Percentiles rank a stretch among this genome's conserved stretches.
Conservation (phyloP, 805 yeast genomes). For the Diddensiella caesifluorescens region DNA sequence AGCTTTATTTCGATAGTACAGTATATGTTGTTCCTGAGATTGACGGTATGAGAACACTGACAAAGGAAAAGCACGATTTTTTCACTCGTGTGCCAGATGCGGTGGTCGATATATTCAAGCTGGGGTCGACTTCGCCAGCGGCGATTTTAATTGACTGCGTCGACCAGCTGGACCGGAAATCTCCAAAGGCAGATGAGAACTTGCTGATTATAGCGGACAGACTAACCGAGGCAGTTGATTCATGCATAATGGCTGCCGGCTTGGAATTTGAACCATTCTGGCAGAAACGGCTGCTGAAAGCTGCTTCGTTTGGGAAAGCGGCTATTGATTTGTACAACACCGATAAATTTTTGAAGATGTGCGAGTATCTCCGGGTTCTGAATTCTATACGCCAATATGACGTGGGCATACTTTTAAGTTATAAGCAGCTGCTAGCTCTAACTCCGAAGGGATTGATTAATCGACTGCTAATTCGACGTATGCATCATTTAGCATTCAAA, state of each 20-base stretch:
- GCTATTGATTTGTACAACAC: slow-evolving; percentile 50
- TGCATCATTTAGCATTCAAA: slow-evolving; percentile 58
- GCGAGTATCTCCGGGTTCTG: slow-evolving; percentile 58
- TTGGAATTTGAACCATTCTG: slow-evolving; percentile 71
- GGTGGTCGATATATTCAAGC: slow-evolving; percentile 59
- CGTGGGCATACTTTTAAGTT: slow-evolving; percentile 65
- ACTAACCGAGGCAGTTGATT: slow-evolving; percentile 56
- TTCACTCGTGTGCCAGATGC: slow-evolving; percentile 55
- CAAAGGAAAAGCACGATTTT: slow-evolving; percentile 52
- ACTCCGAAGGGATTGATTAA: slow-evolving; percentile 55
- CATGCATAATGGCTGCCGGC: slow-evolving; percentile 67
- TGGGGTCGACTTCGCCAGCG: slow-evolving; percentile 80
- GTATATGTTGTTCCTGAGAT: slow-evolving; percentile 44
- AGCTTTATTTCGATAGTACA: slow-evolving; percentile 31
- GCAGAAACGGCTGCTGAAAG: slow-evolving; percentile 75
- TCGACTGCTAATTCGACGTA: slow-evolving; percentile 52
- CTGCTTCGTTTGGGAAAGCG: slow-evolving; percentile 83
- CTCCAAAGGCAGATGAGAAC: slow-evolving; percentile 79
- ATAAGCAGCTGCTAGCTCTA: slow-evolving; percentile 43
- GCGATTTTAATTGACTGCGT: slow-evolving; percentile 79
- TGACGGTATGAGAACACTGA: slow-evolving; percentile 71
- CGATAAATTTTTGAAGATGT: slow-evolving; percentile 54
- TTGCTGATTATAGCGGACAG: slow-evolving; percentile 48
- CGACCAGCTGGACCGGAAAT: slow-evolving; percentile 55
- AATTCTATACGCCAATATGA: slow-evolving; percentile 62